Conservation (phyloP, 441 rosid genomes). For the Erysimum cheiri region DNA sequence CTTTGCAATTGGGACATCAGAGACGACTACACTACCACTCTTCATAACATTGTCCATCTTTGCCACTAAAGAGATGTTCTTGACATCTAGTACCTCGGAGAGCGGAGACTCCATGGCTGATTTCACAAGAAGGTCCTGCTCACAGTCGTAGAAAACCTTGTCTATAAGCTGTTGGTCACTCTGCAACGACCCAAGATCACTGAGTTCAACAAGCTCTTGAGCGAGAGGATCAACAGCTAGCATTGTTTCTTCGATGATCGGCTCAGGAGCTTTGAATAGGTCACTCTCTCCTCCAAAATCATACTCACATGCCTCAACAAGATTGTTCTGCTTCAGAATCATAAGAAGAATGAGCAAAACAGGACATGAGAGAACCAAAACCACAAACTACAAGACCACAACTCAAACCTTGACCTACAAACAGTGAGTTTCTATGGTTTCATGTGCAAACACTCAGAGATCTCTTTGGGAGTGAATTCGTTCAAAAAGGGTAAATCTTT, state of each 20-base stretch:
- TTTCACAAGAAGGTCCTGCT: constrained; percentile 77
- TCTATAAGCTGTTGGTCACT: constrained; percentile 77
- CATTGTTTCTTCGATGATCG: constrained; percentile 75
- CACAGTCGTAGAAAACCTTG: constrained; percentile 80
- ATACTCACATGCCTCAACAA: constrained; percentile 61
- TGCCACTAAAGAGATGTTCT: constrained; percentile 51
- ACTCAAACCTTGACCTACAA: neutral
- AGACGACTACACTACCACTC: constrained; percentile 19
- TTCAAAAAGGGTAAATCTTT: constrained; percentile 25
- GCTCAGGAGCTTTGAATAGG: constrained; percentile 89
- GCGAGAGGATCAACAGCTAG: constrained; percentile 67
- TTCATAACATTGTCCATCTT: constrained; percentile 37
- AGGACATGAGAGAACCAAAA: constrained; percentile 13
- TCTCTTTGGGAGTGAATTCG: constrained; percentile 17
- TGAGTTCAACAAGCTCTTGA: constrained; percentile 41
- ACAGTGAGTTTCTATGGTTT: constrained; percentile 1
- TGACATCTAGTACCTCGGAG: constrained; percentile 61
- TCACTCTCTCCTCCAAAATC: constrained; percentile 93
- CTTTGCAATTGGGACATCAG: constrained; percentile 44
- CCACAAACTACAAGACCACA: constrained; percentile 6
- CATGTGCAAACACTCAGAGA: constrained; percentile 20
- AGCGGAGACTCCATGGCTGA: constrained; percentile 56
- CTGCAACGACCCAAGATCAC: constrained; percentile 73
- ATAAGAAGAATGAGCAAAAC: constrained; percentile 5
- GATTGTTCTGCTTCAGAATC: constrained; percentile 53